Evolutionary conservation across 176 grass and related monocot genomes (phyloP), one percentile per base, ranked within the genome.

Genomic region (Triticum dicoccoides): DNA sequence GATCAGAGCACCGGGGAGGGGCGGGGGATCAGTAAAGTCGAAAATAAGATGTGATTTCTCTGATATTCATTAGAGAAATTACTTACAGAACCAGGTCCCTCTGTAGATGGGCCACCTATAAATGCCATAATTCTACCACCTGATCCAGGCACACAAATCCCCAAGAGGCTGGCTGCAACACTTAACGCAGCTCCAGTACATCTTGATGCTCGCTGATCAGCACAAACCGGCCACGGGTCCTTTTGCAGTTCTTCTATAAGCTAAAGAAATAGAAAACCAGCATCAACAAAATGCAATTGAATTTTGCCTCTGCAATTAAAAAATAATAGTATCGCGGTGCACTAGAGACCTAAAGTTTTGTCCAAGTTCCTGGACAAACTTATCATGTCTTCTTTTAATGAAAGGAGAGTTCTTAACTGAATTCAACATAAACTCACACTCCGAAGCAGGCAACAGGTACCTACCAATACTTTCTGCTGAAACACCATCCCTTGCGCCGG

Each of bases 91-190:
- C 91, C 91, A 74, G 84, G 84, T 76, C 93, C 96, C 41, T 91
- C 91, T 49, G 96, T 98, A 56, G 91, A 92, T 85, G 96, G 96
- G 8, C 93, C 96, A 82, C 93, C 91, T 29, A 95, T 80, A 88
- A 98, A 98, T 27, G 93, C 91, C 96, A 98, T 98, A 81, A 98
- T 98, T 83, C 96, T 95, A 87, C 89, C 96, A 89, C 93, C 96
- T 86, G 93, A 95, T 82, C 91, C 93, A 81, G 96, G 96, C 9
- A 98, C 89, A 76, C 96, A 98, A 80, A 98, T 84, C 42, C 95
- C 95, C 42, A 98, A 86, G 68, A 92, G 82, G 75, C 85, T 73
- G 79, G 93, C 91, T 52, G 93, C 95, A 85, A 93, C 90, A 92
- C 91, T 95, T 83, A 95, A 85, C 54, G 93, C 93, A 75, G 81